These are phyloP conservation scores for Triglochin maritima DNA, from an alignment of 106 monocot genomes.

Conservation along the genomic window DNA sequence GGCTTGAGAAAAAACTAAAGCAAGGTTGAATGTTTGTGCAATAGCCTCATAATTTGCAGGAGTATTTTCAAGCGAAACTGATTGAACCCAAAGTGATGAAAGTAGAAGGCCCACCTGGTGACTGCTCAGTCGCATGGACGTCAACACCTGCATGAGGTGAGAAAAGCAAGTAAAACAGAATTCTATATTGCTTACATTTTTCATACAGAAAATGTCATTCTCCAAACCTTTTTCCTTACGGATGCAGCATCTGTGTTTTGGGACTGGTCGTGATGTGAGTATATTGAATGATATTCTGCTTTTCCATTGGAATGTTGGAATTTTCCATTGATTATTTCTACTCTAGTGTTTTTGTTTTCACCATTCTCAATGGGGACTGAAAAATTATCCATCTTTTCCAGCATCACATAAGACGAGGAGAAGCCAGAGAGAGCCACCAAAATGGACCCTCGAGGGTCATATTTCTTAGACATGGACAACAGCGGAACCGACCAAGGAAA, in stretches of 20 bases:
- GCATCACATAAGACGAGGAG: conserved; percentile 28
- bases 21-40: conserved; percentile 59
- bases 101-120: conserved; percentile 77
- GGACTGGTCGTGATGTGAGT: background rate
- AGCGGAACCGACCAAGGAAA: conserved; percentile 47
- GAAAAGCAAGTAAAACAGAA: background rate
- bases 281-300: background rate
- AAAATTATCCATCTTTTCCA: conserved; percentile 14
- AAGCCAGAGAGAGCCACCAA: conserved; percentile 43
- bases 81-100: conserved; percentile 80
- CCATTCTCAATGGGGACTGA: conserved; percentile 3
- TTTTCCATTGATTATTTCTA: conserved; percentile 8
- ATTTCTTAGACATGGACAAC: conserved; percentile 20
- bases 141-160: conserved; percentile 29
- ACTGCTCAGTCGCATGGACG: conserved; percentile 59
- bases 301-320: background rate
- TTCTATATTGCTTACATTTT: background rate
- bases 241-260: conserved; percentile 16
- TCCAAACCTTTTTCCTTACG: conserved; percentile 30
- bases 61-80: conserved; percentile 51
- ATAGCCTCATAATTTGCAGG: conserved; percentile 83
- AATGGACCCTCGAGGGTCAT: conserved; percentile 27
- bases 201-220: background rate
- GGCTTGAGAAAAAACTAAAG: conserved; percentile 42
- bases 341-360: conserved; percentile 4